A percentile compares a stretch with the other conserved stretches of the same genome.
These are phyloP conservation scores for Westerdykella sp. DNA, from an alignment of 2,329 filamentous ascomycete species.

Conservation along the genomic window DNA sequence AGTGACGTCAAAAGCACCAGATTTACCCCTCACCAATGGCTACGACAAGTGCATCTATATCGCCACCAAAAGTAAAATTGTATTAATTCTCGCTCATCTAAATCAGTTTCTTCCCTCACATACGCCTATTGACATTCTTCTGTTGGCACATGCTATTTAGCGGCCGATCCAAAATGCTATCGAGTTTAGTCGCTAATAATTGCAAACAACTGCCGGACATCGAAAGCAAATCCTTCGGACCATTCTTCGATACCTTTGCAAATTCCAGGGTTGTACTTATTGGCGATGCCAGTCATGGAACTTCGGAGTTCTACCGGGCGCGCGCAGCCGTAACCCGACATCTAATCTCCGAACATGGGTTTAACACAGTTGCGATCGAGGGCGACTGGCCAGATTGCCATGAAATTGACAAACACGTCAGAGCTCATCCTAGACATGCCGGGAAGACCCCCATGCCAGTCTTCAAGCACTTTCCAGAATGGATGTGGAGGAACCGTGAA, in stretches of 20 bases:
- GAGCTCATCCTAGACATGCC: slow-evolving; percentile 36
- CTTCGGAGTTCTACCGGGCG: slow-evolving; percentile 51
- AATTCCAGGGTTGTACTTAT: slow-evolving; percentile 40
- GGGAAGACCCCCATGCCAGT: slow-evolving; percentile 22
- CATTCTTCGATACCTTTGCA: slow-evolving; percentile 39
- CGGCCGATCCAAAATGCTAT: not conserved
- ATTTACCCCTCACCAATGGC: too few species aligned
- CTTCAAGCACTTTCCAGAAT: slow-evolving; percentile 49
- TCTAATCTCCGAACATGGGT: slow-evolving; percentile 46
- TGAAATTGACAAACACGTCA: slow-evolving; percentile 47
- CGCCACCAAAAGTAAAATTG: too few species aligned
- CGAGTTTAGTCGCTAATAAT: slow-evolving; percentile 9
- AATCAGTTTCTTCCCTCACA: too few species aligned
- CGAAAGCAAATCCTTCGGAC: slow-evolving; percentile 28
- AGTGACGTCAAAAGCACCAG: too few species aligned
- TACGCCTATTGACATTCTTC: too few species aligned
- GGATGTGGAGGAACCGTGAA: slow-evolving; percentile 53
- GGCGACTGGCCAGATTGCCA: slow-evolving; percentile 52
- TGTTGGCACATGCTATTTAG: too few species aligned
- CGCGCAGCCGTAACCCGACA: slow-evolving; percentile 48
- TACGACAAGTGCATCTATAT: too few species aligned
- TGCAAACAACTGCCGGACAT: slow-evolving; percentile 16
- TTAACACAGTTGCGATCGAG: slow-evolving; percentile 48
- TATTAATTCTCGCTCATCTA: too few species aligned
- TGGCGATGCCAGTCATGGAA: slow-evolving; percentile 44